Evolutionary conservation across 140 eudicot species (phyloP).

Genomic region (Erigeron philadelphicus): DNA sequence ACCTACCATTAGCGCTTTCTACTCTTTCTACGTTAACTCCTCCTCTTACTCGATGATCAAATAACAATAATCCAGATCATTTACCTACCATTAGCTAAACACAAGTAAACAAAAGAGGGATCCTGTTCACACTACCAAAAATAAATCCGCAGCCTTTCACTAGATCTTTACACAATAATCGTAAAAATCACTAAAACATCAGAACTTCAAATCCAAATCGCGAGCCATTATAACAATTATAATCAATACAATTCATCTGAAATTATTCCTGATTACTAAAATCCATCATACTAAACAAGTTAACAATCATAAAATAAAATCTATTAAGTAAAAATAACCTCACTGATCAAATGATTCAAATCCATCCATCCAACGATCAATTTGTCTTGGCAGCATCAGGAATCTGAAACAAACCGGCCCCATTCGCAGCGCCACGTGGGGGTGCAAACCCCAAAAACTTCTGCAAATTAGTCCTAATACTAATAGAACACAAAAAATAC

Average conservation of each 20-base stretch:
- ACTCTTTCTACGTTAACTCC: no score
- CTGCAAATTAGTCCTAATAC: constrained; percentile 88
- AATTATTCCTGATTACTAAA: constrained; percentile 24
- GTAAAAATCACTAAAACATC: not conserved
- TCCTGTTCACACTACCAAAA: no score
- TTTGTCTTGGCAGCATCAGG: constrained; percentile 79
- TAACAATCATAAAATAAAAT: no score
- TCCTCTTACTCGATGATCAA: no score
- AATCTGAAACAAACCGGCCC: constrained; percentile 70
- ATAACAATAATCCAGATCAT: no score
- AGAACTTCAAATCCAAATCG: constrained; percentile 10
- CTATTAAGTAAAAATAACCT: constrained; percentile 1
- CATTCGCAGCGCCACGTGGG: constrained; percentile 82
- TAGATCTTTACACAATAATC: not conserved
- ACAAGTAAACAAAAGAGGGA: no score
- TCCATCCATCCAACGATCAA: constrained; percentile 38
- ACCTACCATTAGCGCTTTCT: no score
- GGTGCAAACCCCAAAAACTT: constrained; percentile 94
- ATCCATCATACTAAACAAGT: constrained; percentile 13
- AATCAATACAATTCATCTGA: constrained; percentile 22
- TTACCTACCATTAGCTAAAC: no score
- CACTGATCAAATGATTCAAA: constrained; percentile 14
- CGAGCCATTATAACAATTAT: constrained; percentile 3
- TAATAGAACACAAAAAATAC: constrained; percentile 80
- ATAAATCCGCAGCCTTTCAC: no score